Evolutionary conservation across 345 rosid genomes (phyloP).

Genomic region (Populus nigra): DNA sequence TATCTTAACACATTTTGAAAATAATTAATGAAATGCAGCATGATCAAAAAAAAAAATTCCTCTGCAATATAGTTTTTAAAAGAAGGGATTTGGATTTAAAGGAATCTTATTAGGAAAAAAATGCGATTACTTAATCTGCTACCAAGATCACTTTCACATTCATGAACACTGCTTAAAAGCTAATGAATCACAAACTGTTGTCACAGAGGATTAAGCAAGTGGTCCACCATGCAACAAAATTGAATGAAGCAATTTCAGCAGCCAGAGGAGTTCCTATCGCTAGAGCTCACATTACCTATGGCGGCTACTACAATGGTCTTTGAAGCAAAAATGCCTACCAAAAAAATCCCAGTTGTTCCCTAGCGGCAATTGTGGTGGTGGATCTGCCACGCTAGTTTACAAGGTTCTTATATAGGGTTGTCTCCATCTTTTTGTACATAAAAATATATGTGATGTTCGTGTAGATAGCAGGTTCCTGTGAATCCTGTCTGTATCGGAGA

Average conservation of each 20-base stretch:
- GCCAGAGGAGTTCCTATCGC: slow-evolving; percentile 65
- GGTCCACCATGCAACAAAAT: slow-evolving; percentile 56
- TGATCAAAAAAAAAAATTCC: background rate
- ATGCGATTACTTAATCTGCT: background rate
- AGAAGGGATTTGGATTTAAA: background rate
- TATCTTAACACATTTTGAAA: background rate
- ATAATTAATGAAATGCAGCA: no score
- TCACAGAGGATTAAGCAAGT: slow-evolving; percentile 70
- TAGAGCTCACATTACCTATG: slow-evolving; percentile 71
- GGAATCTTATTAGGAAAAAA: background rate
- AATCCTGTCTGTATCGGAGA: slow-evolving; percentile 17
- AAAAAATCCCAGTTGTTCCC: background rate
- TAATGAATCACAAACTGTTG: background rate
- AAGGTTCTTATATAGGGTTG: slow-evolving; percentile 4
- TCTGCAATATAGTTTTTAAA: no score
- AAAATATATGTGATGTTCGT: background rate
- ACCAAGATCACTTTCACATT: background rate
- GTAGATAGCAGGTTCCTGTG: slow-evolving; percentile 14
- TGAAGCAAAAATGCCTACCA: slow-evolving; percentile 19
- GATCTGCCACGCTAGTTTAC: background rate
- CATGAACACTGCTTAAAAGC: background rate
- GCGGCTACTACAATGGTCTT: slow-evolving; percentile 64
- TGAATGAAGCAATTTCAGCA: slow-evolving; percentile 67
- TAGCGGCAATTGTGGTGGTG: slow-evolving; percentile 7
- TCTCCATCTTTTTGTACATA: slow-evolving; percentile 15